Percentiles rank a stretch among this genome's conserved stretches.
Conservation (phyloP, 106 monocot species). For the Chionographis japonica region DNA sequence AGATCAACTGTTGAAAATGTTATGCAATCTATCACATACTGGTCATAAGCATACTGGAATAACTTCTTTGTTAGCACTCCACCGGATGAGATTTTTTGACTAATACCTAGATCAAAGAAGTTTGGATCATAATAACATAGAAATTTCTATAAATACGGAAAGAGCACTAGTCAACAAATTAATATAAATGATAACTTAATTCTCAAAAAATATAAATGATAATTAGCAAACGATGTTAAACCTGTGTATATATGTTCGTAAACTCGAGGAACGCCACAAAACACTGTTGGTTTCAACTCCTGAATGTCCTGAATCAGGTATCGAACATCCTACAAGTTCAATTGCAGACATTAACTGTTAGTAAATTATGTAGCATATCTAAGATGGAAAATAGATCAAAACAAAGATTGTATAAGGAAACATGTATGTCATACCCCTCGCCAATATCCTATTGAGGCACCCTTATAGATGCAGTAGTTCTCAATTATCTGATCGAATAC, state of each 20-base stretch:
- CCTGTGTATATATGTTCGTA: conserved; percentile 88
- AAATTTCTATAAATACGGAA: background rate
- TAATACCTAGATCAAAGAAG: conserved; percentile 45
- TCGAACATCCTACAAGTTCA: conserved; percentile 54
- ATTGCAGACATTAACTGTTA: background rate
- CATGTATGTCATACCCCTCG: conserved; percentile 58
- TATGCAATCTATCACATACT: conserved; percentile 33
- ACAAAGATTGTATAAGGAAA: background rate
- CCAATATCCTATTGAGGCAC: conserved; percentile 94
- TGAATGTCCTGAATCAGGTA: conserved; percentile 83
- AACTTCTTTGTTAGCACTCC: conserved; percentile 51
- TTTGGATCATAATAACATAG: background rate
- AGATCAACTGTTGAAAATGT: background rate
- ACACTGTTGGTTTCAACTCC: conserved; percentile 75
- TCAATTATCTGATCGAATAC: conserved; percentile 95
- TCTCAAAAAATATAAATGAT: background rate
- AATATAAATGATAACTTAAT: background rate
- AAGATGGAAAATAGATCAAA: background rate
- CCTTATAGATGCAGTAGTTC: conserved; percentile 88
- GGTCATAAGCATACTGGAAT: conserved; percentile 75
- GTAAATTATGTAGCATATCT: background rate
- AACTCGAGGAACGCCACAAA: conserved; percentile 91
- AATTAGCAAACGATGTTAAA: conserved; percentile 2
- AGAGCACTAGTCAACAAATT: background rate
- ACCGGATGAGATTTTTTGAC: conserved; percentile 69